Percentiles rank a stretch among this genome's conserved stretches.
Conservation (phyloP, 371 early-diverging fungal genomes). For the Nematocida displodere region DNA sequence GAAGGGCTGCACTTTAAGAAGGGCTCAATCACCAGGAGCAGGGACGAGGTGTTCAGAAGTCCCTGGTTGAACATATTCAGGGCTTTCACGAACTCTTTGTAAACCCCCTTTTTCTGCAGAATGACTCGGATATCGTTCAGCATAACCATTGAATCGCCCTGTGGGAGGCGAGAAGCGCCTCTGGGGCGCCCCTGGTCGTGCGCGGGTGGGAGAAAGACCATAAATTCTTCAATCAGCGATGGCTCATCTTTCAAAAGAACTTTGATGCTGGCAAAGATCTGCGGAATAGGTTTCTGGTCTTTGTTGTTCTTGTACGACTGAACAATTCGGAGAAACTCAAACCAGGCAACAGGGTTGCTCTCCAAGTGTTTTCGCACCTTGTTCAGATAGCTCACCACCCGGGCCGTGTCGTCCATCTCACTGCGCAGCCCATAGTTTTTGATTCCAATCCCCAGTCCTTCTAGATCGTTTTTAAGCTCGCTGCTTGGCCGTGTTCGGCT, state of each 20-base stretch:
- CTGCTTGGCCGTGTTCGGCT: too few species aligned
- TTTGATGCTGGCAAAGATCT: slow-evolving; percentile 54
- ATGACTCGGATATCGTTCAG: slow-evolving; percentile 59
- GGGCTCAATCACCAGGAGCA: slow-evolving; percentile 68
- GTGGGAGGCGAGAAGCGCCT: slow-evolving; percentile 64
- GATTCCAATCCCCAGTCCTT: slow-evolving; percentile 44
- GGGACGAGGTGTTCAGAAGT: slow-evolving; percentile 73
- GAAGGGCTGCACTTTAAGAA: slow-evolving; percentile 70
- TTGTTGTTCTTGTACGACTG: slow-evolving; percentile 54
- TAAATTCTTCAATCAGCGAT: slow-evolving; percentile 63
- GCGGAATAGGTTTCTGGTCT: slow-evolving; percentile 34
- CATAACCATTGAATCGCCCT: slow-evolving; percentile 84
- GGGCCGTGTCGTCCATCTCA: slow-evolving; percentile 46
- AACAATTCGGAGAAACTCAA: slow-evolving; percentile 60
- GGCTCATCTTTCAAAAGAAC: slow-evolving; percentile 58
- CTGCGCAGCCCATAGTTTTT: not conserved
- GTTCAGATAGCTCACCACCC: slow-evolving; percentile 61
- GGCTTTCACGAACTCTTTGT: slow-evolving; percentile 88
- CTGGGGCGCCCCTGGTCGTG: not conserved
- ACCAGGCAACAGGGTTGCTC: slow-evolving; percentile 53
- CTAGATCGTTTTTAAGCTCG: slow-evolving; percentile 25
- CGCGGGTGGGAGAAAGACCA: slow-evolving; percentile 47
- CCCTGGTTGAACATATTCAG: slow-evolving; percentile 88
- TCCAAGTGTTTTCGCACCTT: slow-evolving; percentile 61
- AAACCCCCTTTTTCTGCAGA: slow-evolving; percentile 73